Percentiles rank a stretch among this genome's conserved stretches.
These are phyloP conservation scores for Geoglossum cookeanum DNA, from an alignment of 2,329 filamentous ascomycete species.

Conservation along the genomic window DNA sequence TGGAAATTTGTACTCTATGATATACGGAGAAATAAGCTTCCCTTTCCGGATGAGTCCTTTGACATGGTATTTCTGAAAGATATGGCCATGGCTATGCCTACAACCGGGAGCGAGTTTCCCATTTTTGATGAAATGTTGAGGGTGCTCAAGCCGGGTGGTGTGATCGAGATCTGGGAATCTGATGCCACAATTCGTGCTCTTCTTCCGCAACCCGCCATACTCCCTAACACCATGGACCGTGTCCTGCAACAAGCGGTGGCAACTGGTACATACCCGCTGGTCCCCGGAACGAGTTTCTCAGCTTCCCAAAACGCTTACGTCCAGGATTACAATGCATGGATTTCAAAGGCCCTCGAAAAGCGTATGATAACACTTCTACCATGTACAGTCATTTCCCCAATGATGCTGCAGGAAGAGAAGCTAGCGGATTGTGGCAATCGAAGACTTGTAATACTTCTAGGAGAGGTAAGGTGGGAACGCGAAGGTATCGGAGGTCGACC, in stretches of 20 bases:
- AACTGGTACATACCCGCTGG: constrained; percentile 67
- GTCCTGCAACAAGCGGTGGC: constrained; percentile 44
- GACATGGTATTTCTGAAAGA: constrained; percentile 84
- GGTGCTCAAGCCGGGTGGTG: constrained; percentile 57
- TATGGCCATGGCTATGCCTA: constrained; percentile 46
- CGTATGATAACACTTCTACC: constrained; percentile 55
- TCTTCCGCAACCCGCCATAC: constrained; percentile 51
- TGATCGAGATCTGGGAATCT: constrained; percentile 75
- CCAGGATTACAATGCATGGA: constrained; percentile 68
- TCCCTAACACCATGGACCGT: constrained; percentile 36
- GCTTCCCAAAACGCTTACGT: constrained; percentile 66
- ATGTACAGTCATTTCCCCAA: constrained; percentile 57
- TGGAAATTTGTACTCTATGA: constrained; percentile 86
- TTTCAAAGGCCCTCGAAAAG: constrained; percentile 53
- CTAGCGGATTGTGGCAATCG: constrained; percentile 52
- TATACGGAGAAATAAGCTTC: constrained; percentile 53
- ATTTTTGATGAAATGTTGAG: constrained; percentile 59
- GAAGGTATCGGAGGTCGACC: constrained; percentile 41
- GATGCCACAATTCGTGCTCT: constrained; percentile 73
- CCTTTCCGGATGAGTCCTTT: constrained; percentile 62
- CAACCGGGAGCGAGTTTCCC: constrained; percentile 31
- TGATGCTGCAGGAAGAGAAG: constrained; percentile 61
- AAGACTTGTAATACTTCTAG: constrained; percentile 69
- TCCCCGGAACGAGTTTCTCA: constrained; percentile 63
- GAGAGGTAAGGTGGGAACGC: constrained; percentile 72